Percentiles rank a stretch among this genome's conserved stretches.
Evolutionary conservation across 2,329 filamentous ascomycete species (phyloP).

Genomic region (Exophiala alcalophila): DNA sequence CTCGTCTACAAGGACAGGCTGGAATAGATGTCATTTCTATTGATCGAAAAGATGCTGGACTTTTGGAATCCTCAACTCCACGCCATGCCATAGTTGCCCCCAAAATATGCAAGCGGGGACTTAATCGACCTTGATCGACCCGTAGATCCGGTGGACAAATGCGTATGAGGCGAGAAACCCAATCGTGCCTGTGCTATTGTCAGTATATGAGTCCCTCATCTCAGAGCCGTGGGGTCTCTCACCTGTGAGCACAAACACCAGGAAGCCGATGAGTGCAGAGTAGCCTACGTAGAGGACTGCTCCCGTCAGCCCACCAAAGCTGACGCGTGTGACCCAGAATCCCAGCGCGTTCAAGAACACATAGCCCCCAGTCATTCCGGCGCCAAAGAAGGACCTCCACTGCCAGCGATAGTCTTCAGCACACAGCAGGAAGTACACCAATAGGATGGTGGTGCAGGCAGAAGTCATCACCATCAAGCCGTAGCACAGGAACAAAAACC

Average conservation of each 20-base stretch:
- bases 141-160: slow-evolving; percentile 91
- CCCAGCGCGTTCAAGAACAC: slow-evolving; percentile 89
- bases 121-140: slow-evolving; percentile 97
- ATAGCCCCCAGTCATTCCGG: slow-evolving; percentile 84
- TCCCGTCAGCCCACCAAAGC: slow-evolving; percentile 77
- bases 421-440: slow-evolving; percentile 95
- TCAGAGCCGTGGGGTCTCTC: slow-evolving; percentile 41
- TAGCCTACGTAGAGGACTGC: slow-evolving; percentile 93
- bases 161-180: slow-evolving; percentile 94
- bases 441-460: slow-evolving; percentile 84
- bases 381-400: slow-evolving; percentile 90
- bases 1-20: background rate
- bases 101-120: slow-evolving; percentile 1
- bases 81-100: slow-evolving; percentile 2
- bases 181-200: slow-evolving; percentile 69
- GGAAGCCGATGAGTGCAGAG: slow-evolving; percentile 79
- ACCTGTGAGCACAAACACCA: slow-evolving; percentile 95
- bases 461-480: slow-evolving; percentile 95
- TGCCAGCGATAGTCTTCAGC: slow-evolving; percentile 99
- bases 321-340: slow-evolving; percentile 86
- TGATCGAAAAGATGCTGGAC: background rate
- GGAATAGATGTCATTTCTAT: background rate
- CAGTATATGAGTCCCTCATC: slow-evolving; percentile 11
- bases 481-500: slow-evolving; percentile 96
- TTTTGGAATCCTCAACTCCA: slow-evolving; percentile 3